Conservation (phyloP, 2,329 filamentous ascomycete genomes). For the Fusarium oxysporum region DNA sequence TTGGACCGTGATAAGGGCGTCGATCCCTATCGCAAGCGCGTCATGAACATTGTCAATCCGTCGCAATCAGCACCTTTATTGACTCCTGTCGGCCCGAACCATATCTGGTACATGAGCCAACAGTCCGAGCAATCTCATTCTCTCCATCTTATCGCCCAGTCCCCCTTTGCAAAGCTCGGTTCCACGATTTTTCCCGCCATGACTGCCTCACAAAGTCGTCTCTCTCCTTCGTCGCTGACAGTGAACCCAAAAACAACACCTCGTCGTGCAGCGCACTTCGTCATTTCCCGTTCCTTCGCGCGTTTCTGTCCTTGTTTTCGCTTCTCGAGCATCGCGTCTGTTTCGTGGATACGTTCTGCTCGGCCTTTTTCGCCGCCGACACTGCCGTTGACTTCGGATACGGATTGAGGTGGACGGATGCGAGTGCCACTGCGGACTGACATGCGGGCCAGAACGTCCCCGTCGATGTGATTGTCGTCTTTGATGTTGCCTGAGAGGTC, state of each 20-base stretch:
- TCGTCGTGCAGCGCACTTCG: slow-evolving; percentile 71
- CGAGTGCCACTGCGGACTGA: slow-evolving; percentile 53
- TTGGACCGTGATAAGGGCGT: background rate
- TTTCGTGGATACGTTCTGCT: slow-evolving; percentile 64
- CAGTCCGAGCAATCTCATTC: slow-evolving; percentile 47
- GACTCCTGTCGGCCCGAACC: slow-evolving; percentile 3
- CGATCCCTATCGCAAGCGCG: background rate
- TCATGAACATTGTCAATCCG: background rate
- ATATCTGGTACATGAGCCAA: background rate
- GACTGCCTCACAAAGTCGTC: slow-evolving; percentile 66
- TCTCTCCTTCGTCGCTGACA: slow-evolving; percentile 19
- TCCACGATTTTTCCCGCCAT: slow-evolving; percentile 70
- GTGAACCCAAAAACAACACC: slow-evolving; percentile 67
- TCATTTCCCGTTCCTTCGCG: slow-evolving; percentile 64
- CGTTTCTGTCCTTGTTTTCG: slow-evolving; percentile 60
- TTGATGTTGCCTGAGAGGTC: background rate
- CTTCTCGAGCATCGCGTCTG: slow-evolving; percentile 62
- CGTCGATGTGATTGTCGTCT: slow-evolving; percentile 51
- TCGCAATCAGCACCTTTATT: background rate
- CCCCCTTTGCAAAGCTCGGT: slow-evolving; percentile 69
- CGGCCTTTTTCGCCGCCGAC: slow-evolving; percentile 66
- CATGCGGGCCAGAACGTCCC: slow-evolving; percentile 51
- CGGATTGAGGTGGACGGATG: slow-evolving; percentile 50
- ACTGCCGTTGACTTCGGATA: slow-evolving; percentile 66
- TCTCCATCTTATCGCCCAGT: slow-evolving; percentile 69